Evolutionary conservation across 768 basidiomycete genomes (phyloP), one percentile per base, ranked within the genome.

Genomic region (Mycena vitilis): DNA sequence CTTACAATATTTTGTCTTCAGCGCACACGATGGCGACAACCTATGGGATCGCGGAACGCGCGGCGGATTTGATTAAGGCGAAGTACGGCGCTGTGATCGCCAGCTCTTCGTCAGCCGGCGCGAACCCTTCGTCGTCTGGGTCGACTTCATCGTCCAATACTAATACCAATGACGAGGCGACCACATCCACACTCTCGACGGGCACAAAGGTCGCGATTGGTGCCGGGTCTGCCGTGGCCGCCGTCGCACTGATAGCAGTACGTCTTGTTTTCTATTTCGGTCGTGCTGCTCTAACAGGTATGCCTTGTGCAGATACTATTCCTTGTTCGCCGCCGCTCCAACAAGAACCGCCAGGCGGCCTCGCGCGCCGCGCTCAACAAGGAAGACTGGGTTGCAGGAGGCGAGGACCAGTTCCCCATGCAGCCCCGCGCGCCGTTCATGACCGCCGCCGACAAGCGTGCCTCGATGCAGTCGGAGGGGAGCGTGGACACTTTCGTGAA

Each of bases 1-100:
- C 12, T 40, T n/a, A 40, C 40, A 11, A 2, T 20, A 37, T 40
- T 18, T 37, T 18, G 53, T 22, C 18, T 60, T 25, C 44, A 61
- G 70, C 71, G 25, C 73, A 71, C 55, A 70, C 69, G 45, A 71
- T 70, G 70, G 60, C 65, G 30, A 75, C 74, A 18, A 61, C 74
- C 20, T 75, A 75, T 30, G 74, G 72, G 2, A 55, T 75, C 25
- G 74, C 74, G 1, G 74, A 75, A 60, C 70, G 57, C 34, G 73
- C 74, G 36, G 71, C 71, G 42, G 68, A 66, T 16, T 8, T 72
- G 6, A 72, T 72, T 58, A 72, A 72, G 60, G 65, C 68, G 23
- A 40, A 51, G 25, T 37, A 72, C 23, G 58, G 47, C 30, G 71
- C 37, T 5, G 22, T 22, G 34, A 55, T 15, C 38, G 5, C 37